phyloP scores from a whole-genome alignment of 768 basidiomycete genomes.

The Trametes cinnabarina region DNA sequence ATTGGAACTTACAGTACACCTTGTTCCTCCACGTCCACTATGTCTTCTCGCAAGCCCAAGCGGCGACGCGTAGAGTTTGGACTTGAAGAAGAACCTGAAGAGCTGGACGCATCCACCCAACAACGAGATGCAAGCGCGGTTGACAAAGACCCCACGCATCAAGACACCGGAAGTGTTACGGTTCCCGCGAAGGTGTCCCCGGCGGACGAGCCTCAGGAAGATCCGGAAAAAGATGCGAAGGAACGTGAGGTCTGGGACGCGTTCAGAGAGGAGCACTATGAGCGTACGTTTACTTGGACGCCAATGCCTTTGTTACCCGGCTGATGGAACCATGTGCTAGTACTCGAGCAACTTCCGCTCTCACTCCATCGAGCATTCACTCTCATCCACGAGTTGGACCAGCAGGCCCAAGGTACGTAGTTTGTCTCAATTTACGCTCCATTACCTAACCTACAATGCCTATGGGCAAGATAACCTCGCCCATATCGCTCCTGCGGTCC shows the following conservation, averaged over 20 bases:
- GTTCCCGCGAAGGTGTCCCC: too few relatives aligned
- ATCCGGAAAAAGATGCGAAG: slow-evolving; percentile 35
- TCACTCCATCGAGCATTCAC: slow-evolving; percentile 69
- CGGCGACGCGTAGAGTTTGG: slow-evolving; percentile 11
- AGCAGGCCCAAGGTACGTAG: slow-evolving; percentile 52
- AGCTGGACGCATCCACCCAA: not conserved
- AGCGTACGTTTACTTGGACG: slow-evolving; percentile 61
- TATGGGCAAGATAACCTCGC: slow-evolving; percentile 39
- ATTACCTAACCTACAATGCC: not conserved
- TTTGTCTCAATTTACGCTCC: not conserved
- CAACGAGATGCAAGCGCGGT: not conserved
- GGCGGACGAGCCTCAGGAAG: slow-evolving; percentile 29
- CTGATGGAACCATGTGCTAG: slow-evolving; percentile 36
- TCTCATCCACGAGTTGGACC: slow-evolving; percentile 71
- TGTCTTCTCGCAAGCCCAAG: slow-evolving; percentile 14
- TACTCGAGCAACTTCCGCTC: slow-evolving; percentile 75
- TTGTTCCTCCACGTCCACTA: not conserved
- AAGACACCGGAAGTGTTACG: too few relatives aligned
- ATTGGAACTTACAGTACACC: too few relatives aligned
- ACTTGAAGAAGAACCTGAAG: not conserved
- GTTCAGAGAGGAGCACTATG: slow-evolving; percentile 76
- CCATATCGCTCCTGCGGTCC: slow-evolving; percentile 39
- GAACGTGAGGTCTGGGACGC: slow-evolving; percentile 71
- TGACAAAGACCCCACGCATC: not conserved
- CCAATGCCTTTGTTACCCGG: too few relatives aligned